Evolutionary conservation across 176 grass and related monocot species (phyloP).

Genomic region (Avena atlantica): DNA sequence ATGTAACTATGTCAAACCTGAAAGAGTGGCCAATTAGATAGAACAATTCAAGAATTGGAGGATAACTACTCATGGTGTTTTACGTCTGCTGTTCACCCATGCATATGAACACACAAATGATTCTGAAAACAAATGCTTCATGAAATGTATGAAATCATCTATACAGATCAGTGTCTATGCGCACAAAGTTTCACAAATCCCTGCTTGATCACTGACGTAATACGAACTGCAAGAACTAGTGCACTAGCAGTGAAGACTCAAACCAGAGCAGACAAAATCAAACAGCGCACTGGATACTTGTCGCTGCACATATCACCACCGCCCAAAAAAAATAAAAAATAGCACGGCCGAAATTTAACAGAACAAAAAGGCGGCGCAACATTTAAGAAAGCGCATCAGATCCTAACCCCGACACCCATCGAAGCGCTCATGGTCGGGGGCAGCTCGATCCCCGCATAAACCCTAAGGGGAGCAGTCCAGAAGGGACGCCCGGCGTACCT

Average conservation of each 20-base stretch:
- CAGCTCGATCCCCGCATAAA: conserved; percentile 40
- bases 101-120: conserved; percentile 12
- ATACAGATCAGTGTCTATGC: conserved; percentile 29
- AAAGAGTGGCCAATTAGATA: conserved; percentile 40
- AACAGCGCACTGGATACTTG: background rate
- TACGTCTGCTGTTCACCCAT: background rate
- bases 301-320: conserved; percentile 16
- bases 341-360: conserved; percentile 30
- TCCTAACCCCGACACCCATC: background rate
- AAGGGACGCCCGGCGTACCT: conserved; percentile 44
- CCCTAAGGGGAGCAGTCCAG: background rate
- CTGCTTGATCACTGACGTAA: background rate
- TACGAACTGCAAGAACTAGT: conserved; percentile 3
- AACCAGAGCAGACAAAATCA: conserved; percentile 17
- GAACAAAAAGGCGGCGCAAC: conserved; percentile 13
- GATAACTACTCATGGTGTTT: background rate
- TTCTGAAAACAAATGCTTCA: conserved; percentile 22
- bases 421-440: background rate
- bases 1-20: conserved; percentile 90
- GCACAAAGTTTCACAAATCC: conserved; percentile 19
- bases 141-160: conserved; percentile 21
- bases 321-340: background rate
- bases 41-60: conserved; percentile 3
- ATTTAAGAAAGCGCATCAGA: conserved; percentile 18
- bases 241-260: background rate